A percentile compares a stretch with the other conserved stretches of the same genome.
Evolutionary conservation across 768 basidiomycete genomes (phyloP).

Genomic region (Saitozyma podzolica): DNA sequence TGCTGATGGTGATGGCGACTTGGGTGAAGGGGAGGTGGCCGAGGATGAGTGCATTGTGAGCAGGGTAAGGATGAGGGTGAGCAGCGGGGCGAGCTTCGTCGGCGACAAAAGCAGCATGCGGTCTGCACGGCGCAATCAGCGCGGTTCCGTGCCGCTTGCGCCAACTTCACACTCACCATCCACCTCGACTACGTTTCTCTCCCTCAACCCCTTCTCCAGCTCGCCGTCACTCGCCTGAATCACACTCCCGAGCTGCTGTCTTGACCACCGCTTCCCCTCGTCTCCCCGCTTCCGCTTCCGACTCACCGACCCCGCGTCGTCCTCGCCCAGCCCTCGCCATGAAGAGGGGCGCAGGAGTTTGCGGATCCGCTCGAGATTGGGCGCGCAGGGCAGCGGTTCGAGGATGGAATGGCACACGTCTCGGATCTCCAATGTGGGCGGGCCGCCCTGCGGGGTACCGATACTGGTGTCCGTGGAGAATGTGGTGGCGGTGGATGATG

Average conservation of each 20-base stretch:
- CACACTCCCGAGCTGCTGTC: constrained; percentile 63
- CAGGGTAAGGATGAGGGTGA: constrained; percentile 69
- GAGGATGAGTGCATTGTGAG: constrained; percentile 60
- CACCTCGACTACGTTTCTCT: constrained; percentile 71
- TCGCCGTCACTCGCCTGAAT: constrained; percentile 84
- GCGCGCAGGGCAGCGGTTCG: constrained; percentile 75
- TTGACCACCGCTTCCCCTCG: constrained; percentile 56
- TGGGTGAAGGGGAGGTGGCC: not conserved
- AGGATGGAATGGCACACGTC: constrained; percentile 80
- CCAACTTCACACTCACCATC: constrained; percentile 58
- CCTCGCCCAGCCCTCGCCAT: constrained; percentile 62
- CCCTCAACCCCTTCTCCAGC: constrained; percentile 64
- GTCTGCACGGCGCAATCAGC: constrained; percentile 55
- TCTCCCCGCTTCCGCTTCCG: constrained; percentile 5
- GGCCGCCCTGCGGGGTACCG: no score
- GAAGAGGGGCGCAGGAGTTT: constrained; percentile 64
- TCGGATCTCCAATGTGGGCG: constrained; percentile 62
- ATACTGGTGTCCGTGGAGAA: not conserved
- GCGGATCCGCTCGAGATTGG: constrained; percentile 68
- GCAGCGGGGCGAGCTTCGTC: constrained; percentile 56
- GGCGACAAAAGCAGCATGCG: constrained; percentile 71
- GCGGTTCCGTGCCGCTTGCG: not conserved
- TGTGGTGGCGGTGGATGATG: not conserved
- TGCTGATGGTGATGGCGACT: constrained; percentile 3
- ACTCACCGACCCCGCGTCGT: constrained; percentile 46